Base-by-base conservation (phyloP, 1,284 basidiomycete genomes). In the Neonothopanus nambi region DNA sequence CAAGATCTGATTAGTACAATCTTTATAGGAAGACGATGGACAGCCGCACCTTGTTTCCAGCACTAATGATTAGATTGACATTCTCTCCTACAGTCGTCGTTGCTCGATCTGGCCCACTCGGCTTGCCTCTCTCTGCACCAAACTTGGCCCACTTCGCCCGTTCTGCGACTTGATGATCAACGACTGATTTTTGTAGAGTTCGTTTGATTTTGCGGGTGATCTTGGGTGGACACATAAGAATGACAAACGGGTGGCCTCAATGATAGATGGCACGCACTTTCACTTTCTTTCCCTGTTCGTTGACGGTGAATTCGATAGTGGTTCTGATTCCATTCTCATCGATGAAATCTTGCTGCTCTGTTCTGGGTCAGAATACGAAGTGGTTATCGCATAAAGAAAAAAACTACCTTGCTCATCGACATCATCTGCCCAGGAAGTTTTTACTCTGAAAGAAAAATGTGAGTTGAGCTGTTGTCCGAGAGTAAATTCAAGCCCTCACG, bases 31-130 rank as follows among this genome's bases (percentile, higher is more conserved):
- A 11, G 13, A 33, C 4, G 3, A 33, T 33, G 13, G 13, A 33
- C n/a, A 52, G 26, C 55, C 70, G 59, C 57, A 89, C 90, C 75
- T 91, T 92, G 73, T 89, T 91, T 26, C 94, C 93, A 3, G 90
- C 87, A 45, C 81, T 86, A 50, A 99, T 70, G 71, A 95, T 96
- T 66, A 99, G 78, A 17, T 80, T 70, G 26, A 99, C 84, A 61
- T 89, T 91, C 76, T 99, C 97, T 51, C 92, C 96, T 38, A 99
- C 90, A 1, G 95, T 97, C 3, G 97, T 99, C 3, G 97, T 99
- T 20, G 93, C 91, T 40, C 87, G 80, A 76, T 98, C 93, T 9
- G 95, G 96, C 5, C 97, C 97, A 5, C 91, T 73, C 48, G 89
- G 84, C 65, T 87, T 93, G 39, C 92, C 92, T 71, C 86, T 90